Evolutionary conservation across 2,329 filamentous ascomycete species (phyloP).

Genomic region (Cercospora sp.): DNA sequence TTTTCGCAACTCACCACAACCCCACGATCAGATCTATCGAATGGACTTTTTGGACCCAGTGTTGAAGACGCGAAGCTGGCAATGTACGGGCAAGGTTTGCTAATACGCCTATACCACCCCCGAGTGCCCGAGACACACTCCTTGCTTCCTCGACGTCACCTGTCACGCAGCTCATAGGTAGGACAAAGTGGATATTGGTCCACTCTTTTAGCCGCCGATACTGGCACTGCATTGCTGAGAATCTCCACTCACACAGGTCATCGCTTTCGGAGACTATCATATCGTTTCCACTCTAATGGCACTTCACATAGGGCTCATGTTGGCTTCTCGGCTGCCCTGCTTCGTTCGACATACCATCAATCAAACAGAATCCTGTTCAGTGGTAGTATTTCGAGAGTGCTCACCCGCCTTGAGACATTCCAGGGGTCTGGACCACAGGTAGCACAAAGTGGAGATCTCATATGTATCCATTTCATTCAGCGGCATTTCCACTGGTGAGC

Average conservation of each 20-base stretch:
- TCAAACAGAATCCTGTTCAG: not conserved
- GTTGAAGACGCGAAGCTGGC: no score
- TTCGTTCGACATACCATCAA: not conserved
- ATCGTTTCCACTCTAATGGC: no score
- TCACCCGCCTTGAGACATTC: no score
- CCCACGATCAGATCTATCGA: no score
- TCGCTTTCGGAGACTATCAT: not conserved
- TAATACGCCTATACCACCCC: not conserved
- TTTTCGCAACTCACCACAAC: no score
- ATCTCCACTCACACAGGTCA: not conserved
- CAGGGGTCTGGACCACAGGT: no score
- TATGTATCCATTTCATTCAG: not conserved
- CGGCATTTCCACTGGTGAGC: not conserved
- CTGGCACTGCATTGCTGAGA: not conserved
- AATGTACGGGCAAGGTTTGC: no score
- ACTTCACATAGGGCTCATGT: not conserved
- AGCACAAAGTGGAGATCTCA: no score
- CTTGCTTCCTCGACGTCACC: not conserved
- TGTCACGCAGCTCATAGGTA: not conserved
- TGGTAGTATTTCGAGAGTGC: no score
- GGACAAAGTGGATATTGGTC: not conserved
- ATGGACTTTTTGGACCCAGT: no score
- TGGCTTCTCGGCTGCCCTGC: not conserved
- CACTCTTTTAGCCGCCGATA: not conserved
- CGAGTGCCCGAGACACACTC: not conserved